Conservation (phyloP, 306 rosid genomes). For the Acacia melanoxylon region DNA sequence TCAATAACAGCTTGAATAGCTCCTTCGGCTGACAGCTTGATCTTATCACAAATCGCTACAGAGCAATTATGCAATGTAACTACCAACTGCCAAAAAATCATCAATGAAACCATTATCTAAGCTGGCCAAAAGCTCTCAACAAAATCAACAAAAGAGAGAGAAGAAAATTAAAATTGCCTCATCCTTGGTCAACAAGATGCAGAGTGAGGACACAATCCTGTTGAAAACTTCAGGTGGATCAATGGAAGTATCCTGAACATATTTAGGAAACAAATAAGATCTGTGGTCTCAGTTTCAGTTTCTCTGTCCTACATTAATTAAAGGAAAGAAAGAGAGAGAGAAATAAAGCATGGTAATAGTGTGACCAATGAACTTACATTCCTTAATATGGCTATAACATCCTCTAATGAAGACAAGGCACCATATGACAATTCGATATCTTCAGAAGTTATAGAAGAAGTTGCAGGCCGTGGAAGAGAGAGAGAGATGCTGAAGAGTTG, state of each 20-base stretch:
- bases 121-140: neutral
- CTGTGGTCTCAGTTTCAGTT: slow-evolving; percentile 21
- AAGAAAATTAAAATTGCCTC: slow-evolving; percentile 58
- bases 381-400: slow-evolving; percentile 89
- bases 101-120: slow-evolving; percentile 17
- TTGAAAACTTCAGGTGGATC: slow-evolving; percentile 99
- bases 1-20: slow-evolving; percentile 90
- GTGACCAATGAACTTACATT: slow-evolving; percentile 65
- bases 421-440: slow-evolving; percentile 79
- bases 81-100: slow-evolving; percentile 64
- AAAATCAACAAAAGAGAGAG: neutral
- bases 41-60: slow-evolving; percentile 82
- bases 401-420: slow-evolving; percentile 92
- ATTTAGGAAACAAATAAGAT: slow-evolving; percentile 34
- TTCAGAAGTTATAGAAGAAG: slow-evolving; percentile 57
- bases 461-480: slow-evolving; percentile 78
- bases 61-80: slow-evolving; percentile 84
- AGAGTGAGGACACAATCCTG: slow-evolving; percentile 85
- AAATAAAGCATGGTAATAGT: slow-evolving; percentile 1
- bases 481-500: slow-evolving; percentile 89
- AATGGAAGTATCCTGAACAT: slow-evolving; percentile 85
- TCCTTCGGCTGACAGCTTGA: slow-evolving; percentile 97
- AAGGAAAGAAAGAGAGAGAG: slow-evolving; percentile 23
- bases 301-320: slow-evolving; percentile 27
- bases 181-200: slow-evolving; percentile 74